Evolutionary conservation across 192 early-diverging fungal species (phyloP).

Genomic region (Coemansia sp.): DNA sequence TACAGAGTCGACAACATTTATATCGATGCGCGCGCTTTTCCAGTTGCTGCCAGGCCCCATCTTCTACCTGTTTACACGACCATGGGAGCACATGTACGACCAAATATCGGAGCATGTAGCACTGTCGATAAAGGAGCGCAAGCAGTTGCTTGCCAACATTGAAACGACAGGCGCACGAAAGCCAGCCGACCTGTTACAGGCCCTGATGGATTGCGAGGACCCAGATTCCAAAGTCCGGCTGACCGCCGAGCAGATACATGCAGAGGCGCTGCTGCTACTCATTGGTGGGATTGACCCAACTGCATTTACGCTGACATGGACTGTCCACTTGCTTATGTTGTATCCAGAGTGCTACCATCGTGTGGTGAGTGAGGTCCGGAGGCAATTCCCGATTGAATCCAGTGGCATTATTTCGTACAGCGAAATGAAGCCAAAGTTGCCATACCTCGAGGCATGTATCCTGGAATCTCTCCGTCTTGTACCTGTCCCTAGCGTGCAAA

Average conservation of each 20-base stretch:
- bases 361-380: conserved; percentile 15
- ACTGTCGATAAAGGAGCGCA: conserved; percentile 16
- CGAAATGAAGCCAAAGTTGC: conserved; percentile 1
- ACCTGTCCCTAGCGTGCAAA: conserved; percentile 23
- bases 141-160: conserved; percentile 2
- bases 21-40: conserved; percentile 22
- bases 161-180: not conserved
- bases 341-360: conserved; percentile 19
- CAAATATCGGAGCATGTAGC: conserved; percentile 14
- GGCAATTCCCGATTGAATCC: not conserved
- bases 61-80: conserved; percentile 15
- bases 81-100: conserved; percentile 23
- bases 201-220: conserved; percentile 34
- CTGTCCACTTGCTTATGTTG: conserved; percentile 26
- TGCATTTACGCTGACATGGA: conserved; percentile 40
- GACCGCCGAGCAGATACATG: conserved; percentile 20
- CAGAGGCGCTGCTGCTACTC: conserved; percentile 27
- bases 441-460: conserved; percentile 35
- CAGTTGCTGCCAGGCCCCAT: conserved; percentile 16
- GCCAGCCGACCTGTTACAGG: conserved; percentile 30
- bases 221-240: conserved; percentile 12
- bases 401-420: not conserved
- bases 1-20: conserved; percentile 14
- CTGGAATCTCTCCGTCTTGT: conserved; percentile 33
- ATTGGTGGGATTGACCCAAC: conserved; percentile 36